Evolutionary conservation across 2,329 filamentous ascomycete genomes (phyloP).

Genomic region (Curvularia sp.): DNA sequence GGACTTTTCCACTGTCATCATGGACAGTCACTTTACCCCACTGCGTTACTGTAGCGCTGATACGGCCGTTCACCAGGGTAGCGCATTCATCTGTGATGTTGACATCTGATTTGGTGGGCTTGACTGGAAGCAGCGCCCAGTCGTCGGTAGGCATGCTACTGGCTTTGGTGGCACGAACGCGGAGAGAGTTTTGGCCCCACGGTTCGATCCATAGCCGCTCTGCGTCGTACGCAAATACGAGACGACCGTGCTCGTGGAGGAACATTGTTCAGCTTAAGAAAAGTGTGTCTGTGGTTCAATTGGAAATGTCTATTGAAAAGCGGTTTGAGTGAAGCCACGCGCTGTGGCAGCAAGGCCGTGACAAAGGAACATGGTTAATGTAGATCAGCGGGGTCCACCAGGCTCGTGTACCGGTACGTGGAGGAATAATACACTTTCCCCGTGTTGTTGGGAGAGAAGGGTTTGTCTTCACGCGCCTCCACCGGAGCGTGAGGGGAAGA

Average conservation of each 20-base stretch:
- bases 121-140: conserved; percentile 30
- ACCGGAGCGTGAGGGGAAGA: background rate
- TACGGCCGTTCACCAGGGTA: conserved; percentile 58
- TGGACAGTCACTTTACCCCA: conserved; percentile 60
- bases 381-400: background rate
- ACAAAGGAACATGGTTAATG: background rate
- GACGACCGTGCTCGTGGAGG: conserved; percentile 26
- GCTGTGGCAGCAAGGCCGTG: background rate
- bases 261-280: background rate
- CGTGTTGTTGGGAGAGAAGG: background rate
- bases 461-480: background rate
- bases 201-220: conserved; percentile 58
- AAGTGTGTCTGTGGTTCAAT: background rate
- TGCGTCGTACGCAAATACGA: conserved; percentile 65
- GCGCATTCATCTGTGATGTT: conserved; percentile 37
- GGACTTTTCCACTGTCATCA: conserved; percentile 51
- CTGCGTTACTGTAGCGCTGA: conserved; percentile 56
- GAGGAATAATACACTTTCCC: background rate
- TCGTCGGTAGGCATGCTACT: conserved; percentile 34
- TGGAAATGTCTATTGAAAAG: background rate
- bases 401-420: background rate
- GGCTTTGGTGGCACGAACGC: conserved; percentile 56
- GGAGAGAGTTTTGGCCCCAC: conserved; percentile 58
- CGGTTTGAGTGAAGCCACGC: background rate
- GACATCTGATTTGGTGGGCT: conserved; percentile 2